Conservation (phyloP, 306 rosid genomes). For the Castanospermum australe region DNA sequence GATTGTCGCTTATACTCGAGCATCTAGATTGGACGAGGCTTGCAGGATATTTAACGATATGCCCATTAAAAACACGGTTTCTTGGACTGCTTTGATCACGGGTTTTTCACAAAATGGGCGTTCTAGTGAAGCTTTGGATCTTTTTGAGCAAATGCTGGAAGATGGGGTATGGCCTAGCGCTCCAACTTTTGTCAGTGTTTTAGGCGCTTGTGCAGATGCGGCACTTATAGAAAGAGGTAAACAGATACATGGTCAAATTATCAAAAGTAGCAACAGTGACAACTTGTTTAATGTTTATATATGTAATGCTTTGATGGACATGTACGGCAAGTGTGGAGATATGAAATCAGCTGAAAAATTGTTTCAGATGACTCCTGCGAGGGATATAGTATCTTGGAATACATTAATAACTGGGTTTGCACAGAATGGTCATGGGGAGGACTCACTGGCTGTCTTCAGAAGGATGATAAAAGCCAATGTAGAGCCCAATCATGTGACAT, state of each 20-base stretch:
- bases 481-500: slow-evolving; percentile 60
- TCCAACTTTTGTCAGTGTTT: slow-evolving; percentile 48
- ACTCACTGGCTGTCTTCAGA: slow-evolving; percentile 40
- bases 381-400: slow-evolving; percentile 58
- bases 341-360: slow-evolving; percentile 49
- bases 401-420: slow-evolving; percentile 56
- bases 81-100: slow-evolving; percentile 66
- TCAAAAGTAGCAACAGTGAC: slow-evolving; percentile 31
- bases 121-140: slow-evolving; percentile 44
- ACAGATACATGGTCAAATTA: slow-evolving; percentile 49
- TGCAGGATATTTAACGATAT: slow-evolving; percentile 43
- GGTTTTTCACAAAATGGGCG: slow-evolving; percentile 39
- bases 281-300: slow-evolving; percentile 40
- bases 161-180: slow-evolving; percentile 41
- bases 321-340: slow-evolving; percentile 65
- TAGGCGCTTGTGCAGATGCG: slow-evolving; percentile 57
- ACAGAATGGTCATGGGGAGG: slow-evolving; percentile 54
- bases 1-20: slow-evolving; percentile 42
- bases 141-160: slow-evolving; percentile 47
- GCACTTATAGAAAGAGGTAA: slow-evolving; percentile 55
- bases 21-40: slow-evolving; percentile 47
- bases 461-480: slow-evolving; percentile 56
- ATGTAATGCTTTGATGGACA: slow-evolving; percentile 55
- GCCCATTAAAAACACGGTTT: slow-evolving; percentile 43
- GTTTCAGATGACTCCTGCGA: slow-evolving; percentile 42